Conservation (phyloP, 2,329 filamentous ascomycete genomes). For the Fusarium falciforme region DNA sequence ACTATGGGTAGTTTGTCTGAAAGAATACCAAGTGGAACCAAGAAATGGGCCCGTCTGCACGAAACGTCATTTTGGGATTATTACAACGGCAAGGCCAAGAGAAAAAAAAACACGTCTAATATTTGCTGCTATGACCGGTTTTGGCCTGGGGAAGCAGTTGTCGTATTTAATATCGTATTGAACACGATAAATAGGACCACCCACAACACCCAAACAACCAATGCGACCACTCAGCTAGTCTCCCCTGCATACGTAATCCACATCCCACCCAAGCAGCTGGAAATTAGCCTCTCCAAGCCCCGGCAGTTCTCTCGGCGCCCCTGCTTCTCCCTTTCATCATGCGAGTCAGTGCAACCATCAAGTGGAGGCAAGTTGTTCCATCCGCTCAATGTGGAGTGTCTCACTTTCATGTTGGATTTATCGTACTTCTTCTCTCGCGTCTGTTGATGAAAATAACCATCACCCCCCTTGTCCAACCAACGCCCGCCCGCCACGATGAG, state of each 20-base stretch:
- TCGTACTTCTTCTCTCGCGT: background rate
- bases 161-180: background rate
- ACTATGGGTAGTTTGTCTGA: background rate
- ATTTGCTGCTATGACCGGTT: background rate
- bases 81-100: background rate
- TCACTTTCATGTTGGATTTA: background rate
- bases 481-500: background rate
- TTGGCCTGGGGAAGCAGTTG: background rate
- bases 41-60: background rate
- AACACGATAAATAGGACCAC: background rate
- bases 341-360: background rate
- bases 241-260: background rate
- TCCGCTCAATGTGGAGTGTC: background rate
- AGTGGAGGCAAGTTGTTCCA: background rate
- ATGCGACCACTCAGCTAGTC: background rate
- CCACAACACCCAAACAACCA: background rate
- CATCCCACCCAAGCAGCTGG: background rate
- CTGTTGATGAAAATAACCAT: background rate
- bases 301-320: background rate
- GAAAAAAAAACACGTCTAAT: background rate
- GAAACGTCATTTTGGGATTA: background rate
- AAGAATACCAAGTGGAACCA: background rate
- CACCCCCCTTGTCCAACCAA: background rate
- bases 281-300: background rate
- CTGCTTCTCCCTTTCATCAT: background rate